Percentiles rank a stretch among this genome's conserved stretches.
Conservation (phyloP, 1,284 basidiomycete genomes). For the Austropuccinia psidii region DNA sequence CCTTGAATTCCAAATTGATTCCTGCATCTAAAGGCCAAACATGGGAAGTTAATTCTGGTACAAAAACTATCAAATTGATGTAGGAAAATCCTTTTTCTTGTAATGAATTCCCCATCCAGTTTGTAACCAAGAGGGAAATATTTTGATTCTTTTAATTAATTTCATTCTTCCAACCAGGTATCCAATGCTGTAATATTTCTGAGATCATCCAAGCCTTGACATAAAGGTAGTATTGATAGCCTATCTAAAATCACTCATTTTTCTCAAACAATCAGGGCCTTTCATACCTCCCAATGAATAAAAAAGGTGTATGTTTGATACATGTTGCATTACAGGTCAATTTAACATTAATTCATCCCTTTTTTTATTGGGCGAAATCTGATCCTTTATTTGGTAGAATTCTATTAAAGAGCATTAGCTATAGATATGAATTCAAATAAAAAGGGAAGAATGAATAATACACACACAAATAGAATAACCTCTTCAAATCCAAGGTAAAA, state of each 20-base stretch:
- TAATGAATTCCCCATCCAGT: too few species aligned
- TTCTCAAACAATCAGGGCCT: not conserved
- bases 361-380: not conserved
- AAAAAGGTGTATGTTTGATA: not conserved
- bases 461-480: too few species aligned
- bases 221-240: not conserved
- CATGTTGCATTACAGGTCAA: not conserved
- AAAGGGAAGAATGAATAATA: too few species aligned
- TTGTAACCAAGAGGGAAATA: too few species aligned
- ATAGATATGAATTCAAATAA: not conserved
- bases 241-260: not conserved
- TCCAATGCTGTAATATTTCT: not conserved
- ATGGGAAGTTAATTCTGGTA: not conserved
- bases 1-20: not conserved
- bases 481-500: too few species aligned
- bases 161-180: not conserved
- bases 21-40: not conserved
- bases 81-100: not conserved
- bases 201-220: not conserved
- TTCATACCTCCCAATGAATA: not conserved
- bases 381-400: not conserved
- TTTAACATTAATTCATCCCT: not conserved
- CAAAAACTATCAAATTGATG: not conserved
- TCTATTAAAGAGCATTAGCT: not conserved
- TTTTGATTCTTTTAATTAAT: too few species aligned